Base-by-base conservation (phyloP, 345 rosid genomes). In the Gossypium turneri region DNA sequence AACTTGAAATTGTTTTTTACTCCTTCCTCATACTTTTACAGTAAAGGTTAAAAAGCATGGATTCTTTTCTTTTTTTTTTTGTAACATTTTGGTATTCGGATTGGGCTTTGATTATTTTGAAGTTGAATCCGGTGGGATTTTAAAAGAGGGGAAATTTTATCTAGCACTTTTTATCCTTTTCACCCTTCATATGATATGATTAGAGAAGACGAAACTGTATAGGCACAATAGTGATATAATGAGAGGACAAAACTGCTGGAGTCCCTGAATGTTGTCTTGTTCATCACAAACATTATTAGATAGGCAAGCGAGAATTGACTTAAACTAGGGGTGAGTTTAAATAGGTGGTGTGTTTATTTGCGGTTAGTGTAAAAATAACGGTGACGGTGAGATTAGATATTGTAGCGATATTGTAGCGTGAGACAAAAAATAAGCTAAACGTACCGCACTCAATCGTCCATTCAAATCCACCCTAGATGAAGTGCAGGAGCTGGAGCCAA, bases 361-460 rank as follows among this genome's bases (percentile, higher is more conserved):
- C 24, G 24, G 24, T 22, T 22, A 22, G 24, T 22, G 1, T 22
- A 22, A 22, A 22, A 22, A 22, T 22, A 22, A 1, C 1, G 24
- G 1, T 22, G 1, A 0, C 1, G 24, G 1, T 22, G 24, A 22
- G 1, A 22, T 22, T 22, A 22, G 1, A 22, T 22, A 22, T 1
- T 22, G 24, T 22, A 22, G 1, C 24, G 1, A 22, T 22, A 22
- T 0, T 22, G 24, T 22, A 22, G 1, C 24, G 24, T 22, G 24
- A 22, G 1, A 22, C 24, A 22, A 22, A 22, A 22, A 22, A 1
- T 22, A 22, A 22, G 1, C 1, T 22, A 22, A 22, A 22, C 1
- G 1, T 1, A 22, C 1, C 24, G 0, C 24, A 22, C 24, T 1
- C 1, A 22, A 22, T 22, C 1, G 0, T 1, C 1, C 1, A 22